These are phyloP conservation scores for Alternaria arborescens DNA, from an alignment of 2,329 filamentous ascomycete species.

Conservation along the genomic window DNA sequence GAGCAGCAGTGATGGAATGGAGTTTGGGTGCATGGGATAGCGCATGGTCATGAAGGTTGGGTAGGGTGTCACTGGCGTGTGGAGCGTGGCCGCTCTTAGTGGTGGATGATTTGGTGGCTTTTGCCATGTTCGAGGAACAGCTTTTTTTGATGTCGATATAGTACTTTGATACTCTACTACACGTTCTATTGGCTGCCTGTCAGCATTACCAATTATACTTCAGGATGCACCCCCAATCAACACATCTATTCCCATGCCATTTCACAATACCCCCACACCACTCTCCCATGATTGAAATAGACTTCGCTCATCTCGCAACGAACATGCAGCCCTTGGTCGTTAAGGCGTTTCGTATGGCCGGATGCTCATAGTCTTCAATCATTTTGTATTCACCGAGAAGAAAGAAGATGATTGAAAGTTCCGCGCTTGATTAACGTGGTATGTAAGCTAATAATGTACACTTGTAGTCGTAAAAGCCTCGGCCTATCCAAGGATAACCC, in stretches of 20 bases:
- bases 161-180: not conserved
- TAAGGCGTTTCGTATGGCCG: too few relatives aligned
- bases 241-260: too few relatives aligned
- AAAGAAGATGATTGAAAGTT: not conserved
- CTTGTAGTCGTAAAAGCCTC: slow-evolving; percentile 15
- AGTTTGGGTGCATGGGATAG: not conserved
- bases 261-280: too few relatives aligned
- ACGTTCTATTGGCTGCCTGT: not conserved
- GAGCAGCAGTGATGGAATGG: not conserved
- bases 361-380: too few relatives aligned
- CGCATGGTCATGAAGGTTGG: not conserved
- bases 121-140: not conserved
- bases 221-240: too few relatives aligned
- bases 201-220: too few relatives aligned
- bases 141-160: not conserved
- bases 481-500: not conserved
- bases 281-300: too few relatives aligned
- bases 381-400: too few relatives aligned
- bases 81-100: not conserved
- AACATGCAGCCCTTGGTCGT: too few relatives aligned
- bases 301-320: too few relatives aligned
- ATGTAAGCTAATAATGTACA: slow-evolving; percentile 21
- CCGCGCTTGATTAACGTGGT: not conserved
- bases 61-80: not conserved
- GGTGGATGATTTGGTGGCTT: not conserved